Evolutionary conservation across 257 asterid genomes (phyloP), one percentile per base, ranked within the genome.

Genomic region (Lycium barbarum): DNA sequence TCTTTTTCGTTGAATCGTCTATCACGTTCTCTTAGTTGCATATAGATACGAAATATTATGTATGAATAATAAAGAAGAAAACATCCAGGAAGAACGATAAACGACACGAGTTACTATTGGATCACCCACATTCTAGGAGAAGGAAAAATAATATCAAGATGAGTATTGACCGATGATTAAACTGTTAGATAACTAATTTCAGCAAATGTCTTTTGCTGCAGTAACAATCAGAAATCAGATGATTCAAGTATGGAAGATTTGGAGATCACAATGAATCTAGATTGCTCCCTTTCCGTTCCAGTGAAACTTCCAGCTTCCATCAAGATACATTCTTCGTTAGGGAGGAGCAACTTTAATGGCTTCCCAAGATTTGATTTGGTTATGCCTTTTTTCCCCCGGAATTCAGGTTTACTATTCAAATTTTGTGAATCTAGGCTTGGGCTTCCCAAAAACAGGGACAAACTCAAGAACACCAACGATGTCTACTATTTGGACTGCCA

Each of bases 401-500:
- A 20, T 47, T 47, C 36, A 7, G 40, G 57, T 73, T 72, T 10
- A 18, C n/a, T 45, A 45, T 45, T 72, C 58, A 45, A 68, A 74
- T 74, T 22, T 78, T 53, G 47, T 17, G 65, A 78, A 78, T 78
- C 82, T 26, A 78, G 13, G 59, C 65, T 53, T 78, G 82, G 49
- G 47, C 33, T 78, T 78, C 10, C 81, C 15, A 53, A 33, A 14
- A 14, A 6, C 49, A 26, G 45, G 62, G 45, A 22, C 62, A 0
- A 51, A 74, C 62, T 74, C 62, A 22, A 33, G 81, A 73, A 73
- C 13, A 74, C 81, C 20, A 7, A 22, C 20, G 62, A 74, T 49
- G 81, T 51, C 81, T 7, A 22, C 82, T 78, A 78, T 78, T 78
- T 78, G 82, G 65, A 78, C 81, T 3, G 61, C 81, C 45, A 53